phyloP scores from a whole-genome alignment of 176 grass and related monocot species.

The Carex cristatella region DNA sequence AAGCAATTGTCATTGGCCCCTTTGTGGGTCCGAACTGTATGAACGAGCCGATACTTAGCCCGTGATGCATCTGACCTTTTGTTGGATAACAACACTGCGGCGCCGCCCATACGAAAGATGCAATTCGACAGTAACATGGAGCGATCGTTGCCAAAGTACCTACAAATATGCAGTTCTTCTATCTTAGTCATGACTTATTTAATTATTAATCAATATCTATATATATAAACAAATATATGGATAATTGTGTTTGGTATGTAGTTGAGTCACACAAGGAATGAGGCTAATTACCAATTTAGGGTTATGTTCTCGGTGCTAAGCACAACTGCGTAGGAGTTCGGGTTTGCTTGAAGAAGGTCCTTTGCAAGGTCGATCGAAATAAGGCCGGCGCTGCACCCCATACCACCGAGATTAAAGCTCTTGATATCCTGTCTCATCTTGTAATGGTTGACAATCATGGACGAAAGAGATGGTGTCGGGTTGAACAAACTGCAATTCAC shows the following conservation, averaged over 20 bases:
- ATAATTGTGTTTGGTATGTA: neutral
- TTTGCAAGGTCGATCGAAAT: conserved; percentile 61
- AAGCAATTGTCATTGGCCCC: conserved; percentile 58
- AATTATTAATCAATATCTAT: neutral
- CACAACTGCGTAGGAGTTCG: conserved; percentile 36
- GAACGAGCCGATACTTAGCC: conserved; percentile 55
- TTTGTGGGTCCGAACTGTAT: conserved; percentile 68
- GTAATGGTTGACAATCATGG: conserved; percentile 70
- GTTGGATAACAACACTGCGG: conserved; percentile 55
- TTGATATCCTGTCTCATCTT: conserved; percentile 45
- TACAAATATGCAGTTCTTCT: neutral
- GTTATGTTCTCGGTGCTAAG: conserved; percentile 82
- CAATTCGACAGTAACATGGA: conserved; percentile 86
- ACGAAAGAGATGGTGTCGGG: conserved; percentile 33
- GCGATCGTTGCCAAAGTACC: conserved; percentile 71
- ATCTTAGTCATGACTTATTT: neutral
- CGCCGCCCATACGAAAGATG: conserved; percentile 75
- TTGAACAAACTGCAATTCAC: conserved; percentile 53
- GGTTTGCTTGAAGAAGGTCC: conserved; percentile 53
- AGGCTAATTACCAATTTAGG: conserved; percentile 43
- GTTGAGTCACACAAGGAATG: neutral
- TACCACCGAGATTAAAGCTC: conserved; percentile 69
- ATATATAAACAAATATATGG: neutral
- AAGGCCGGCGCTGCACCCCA: conserved; percentile 72
- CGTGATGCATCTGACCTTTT: conserved; percentile 32